Base-by-base conservation (phyloP, 2,329 filamentous ascomycete species). In the Sporothrix globosa region DNA sequence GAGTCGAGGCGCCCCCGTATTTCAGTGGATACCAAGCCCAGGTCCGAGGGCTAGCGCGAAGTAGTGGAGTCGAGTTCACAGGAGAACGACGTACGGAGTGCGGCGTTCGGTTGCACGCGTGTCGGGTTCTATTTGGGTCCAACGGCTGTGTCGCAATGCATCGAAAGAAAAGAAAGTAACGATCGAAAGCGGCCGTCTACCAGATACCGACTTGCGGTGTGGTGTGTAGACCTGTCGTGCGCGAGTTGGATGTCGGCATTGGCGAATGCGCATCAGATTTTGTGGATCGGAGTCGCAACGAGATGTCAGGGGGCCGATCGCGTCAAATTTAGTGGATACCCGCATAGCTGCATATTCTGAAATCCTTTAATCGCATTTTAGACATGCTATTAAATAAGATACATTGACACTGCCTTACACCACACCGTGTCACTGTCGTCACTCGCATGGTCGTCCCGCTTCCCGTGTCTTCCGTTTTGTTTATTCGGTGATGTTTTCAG, bases 201-300 rank as follows among this genome's bases (percentile, higher is more conserved):
- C 27, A 17, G 27, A 56, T 6, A 34, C 7, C 34, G 7, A 34
- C 34, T 7, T 27, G 27, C 30, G 19, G 17, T 56, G 27, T 34
- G 13, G 53, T 30, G 53, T 27, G 6, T 14, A 19, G 34, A 48
- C 2, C 44, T 5, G 44, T 48, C 44, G 14, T 19, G 44, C 14
- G 44, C 14, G 44, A 19, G 44, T 4, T 17, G 17, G 14, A 17
- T 17, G 53, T 27, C 53, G 17, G 27, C 7, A 34, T 56, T 56
- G 53, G 24, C 53, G 53, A 56, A 34, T 56, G 53, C 53, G 53
- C 53, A 34, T 19, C 53, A 56, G 27, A 34, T 56, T 56, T 56
- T 27, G 53, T 56, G 27, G 53, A 56, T 39, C 53, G 24, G 53
- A 56, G 24, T 30, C 53, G 14, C 53, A 56, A 56, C 24, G 52